phyloP scores from a whole-genome alignment of 179 eudicot species.

The Vitellaria paradoxa region DNA sequence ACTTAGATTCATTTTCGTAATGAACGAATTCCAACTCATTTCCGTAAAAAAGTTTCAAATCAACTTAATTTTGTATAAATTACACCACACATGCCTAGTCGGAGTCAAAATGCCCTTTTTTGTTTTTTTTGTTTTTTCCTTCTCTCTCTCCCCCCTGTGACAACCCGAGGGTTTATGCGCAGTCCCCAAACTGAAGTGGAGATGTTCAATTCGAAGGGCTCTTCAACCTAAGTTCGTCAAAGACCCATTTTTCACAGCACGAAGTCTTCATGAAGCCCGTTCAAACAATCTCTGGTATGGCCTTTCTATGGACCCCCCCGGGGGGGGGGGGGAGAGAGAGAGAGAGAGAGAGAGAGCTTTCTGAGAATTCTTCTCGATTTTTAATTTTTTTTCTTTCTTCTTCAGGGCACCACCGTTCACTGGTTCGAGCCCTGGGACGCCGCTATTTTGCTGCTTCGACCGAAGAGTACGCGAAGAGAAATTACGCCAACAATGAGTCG shows the following conservation, averaged over 20 bases:
- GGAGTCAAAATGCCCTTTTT: too few relatives aligned
- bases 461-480: conserved; percentile 57
- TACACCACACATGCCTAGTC: too few relatives aligned
- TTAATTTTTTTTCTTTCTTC: background rate
- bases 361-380: background rate
- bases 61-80: too few relatives aligned
- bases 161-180: conserved; percentile 13
- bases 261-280: conserved; percentile 27
- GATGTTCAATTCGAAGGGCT: background rate
- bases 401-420: conserved; percentile 39
- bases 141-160: too few relatives aligned
- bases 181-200: background rate
- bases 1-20: too few relatives aligned
- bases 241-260: background rate
- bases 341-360: background rate
- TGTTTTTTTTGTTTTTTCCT: too few relatives aligned
- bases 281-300: conserved; percentile 28
- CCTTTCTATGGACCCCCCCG: background rate
- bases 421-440: conserved; percentile 44
- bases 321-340: background rate
- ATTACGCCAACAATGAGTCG: conserved; percentile 72
- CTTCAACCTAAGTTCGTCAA: background rate
- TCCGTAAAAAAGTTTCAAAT: too few relatives aligned
- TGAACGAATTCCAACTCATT: too few relatives aligned
- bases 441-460: conserved; percentile 47